Conservation (phyloP, 257 asterid genomes). For the Perilla frutescens region DNA sequence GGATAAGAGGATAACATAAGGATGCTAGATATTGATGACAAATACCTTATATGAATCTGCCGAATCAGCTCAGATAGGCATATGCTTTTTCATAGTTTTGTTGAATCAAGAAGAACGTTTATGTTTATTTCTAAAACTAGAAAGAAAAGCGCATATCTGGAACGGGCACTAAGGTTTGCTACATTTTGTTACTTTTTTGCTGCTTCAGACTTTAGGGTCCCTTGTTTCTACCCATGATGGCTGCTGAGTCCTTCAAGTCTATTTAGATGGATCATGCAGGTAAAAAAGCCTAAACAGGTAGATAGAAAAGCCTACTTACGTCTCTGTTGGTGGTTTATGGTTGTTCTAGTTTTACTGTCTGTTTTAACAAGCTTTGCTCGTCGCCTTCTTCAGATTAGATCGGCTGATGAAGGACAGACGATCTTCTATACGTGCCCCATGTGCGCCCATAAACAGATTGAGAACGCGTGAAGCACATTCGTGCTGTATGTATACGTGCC, state of each 20-base stretch:
- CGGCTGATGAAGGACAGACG: slow-evolving; percentile 99
- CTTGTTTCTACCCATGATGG: neutral
- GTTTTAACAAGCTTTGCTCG: neutral
- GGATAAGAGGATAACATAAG: neutral
- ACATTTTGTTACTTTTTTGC: neutral
- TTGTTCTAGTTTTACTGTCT: slow-evolving; percentile 4
- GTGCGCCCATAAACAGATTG: slow-evolving; percentile 77
- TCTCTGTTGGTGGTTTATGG: neutral
- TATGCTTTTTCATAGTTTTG: slow-evolving; percentile 1
- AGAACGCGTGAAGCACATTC: slow-evolving; percentile 60
- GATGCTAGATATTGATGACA: neutral
- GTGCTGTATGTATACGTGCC: no score
- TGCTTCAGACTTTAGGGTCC: neutral
- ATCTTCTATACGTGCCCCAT: slow-evolving; percentile 84
- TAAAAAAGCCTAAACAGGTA: slow-evolving; percentile 75
- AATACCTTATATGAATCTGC: no score
- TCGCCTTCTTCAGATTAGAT: slow-evolving; percentile 63
- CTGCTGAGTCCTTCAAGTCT: neutral
- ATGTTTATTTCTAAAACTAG: neutral
- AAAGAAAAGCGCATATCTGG: neutral
- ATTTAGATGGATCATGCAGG: no score
- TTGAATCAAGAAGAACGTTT: neutral
- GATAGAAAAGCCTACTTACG: neutral
- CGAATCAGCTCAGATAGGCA: neutral
- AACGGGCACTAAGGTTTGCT: neutral